Evolutionary conservation across 352 stramenopile species (phyloP), one percentile per base, ranked within the genome.

Genomic region (Phytophthora colocasiae): DNA sequence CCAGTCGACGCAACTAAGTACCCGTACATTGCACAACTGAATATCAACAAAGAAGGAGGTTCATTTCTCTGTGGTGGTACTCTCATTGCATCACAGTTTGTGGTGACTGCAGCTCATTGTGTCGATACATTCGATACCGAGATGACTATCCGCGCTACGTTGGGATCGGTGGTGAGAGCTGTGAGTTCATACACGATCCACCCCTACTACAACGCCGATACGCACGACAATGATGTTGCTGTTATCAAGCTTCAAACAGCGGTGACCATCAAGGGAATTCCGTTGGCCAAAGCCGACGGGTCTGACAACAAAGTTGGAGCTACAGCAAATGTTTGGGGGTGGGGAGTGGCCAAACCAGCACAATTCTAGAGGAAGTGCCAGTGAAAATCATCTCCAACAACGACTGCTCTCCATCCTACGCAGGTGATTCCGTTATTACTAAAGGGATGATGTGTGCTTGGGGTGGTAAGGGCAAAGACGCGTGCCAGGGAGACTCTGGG

Each of bases 91-190:
- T 51, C 75, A 14, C 49, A 80, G 51, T 89, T 85, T 54, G 71
- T 90, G 7, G 53, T 88, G 46, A 89, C 80, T 22, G 80, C 80
- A 6, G 83, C 75, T 0, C 83, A 91, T 59, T 91, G 83, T 55
- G 64, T 87, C 40, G 53, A 64, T 15, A 26, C 24, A n/a, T 15
- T 36, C n/a, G 46, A 44, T 27, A 29, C 6, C 6, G 6, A 9
- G 6, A 7, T 32, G 29, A 32, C 6, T 9, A 32, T 32, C 29
- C 0, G 4, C 4, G 29, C 29, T 32, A 32, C 29, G 3, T 3
- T 36, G 31, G 31, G 31, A 11, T 14, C 31, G 9, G 45, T 65
- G 2, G 24, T 43, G 8, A 26, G 41, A 6, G 41, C 45, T 12
- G 60, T 56, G 11, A 0, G 8, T 24, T 58, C 4, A 32, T 45